Conservation (phyloP, 2,329 filamentous ascomycete genomes). For the Albifimbria verrucaria region DNA sequence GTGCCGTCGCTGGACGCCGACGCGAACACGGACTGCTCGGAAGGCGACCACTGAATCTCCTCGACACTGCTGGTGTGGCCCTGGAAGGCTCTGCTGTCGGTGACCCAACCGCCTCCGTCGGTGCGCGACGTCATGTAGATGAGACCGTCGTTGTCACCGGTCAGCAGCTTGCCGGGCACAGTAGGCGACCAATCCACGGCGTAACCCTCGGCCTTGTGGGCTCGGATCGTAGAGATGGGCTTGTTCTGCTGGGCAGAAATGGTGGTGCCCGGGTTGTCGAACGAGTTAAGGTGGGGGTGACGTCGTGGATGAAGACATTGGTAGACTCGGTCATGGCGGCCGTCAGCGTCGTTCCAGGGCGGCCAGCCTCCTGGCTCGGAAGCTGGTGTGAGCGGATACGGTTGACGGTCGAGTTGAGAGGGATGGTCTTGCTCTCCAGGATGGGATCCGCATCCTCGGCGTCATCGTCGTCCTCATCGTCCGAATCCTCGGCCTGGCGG, state of each 20-base stretch:
- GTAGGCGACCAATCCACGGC: constrained; percentile 91
- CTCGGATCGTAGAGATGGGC: constrained; percentile 79
- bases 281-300: constrained; percentile 86
- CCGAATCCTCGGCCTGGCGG: constrained; percentile 61
- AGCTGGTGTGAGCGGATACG: constrained; percentile 85
- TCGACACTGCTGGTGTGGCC: constrained; percentile 86
- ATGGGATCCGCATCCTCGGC: constrained; percentile 83
- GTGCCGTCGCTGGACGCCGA: constrained; percentile 93
- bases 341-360: constrained; percentile 76
- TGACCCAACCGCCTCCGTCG: constrained; percentile 85
- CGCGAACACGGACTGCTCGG: constrained; percentile 88
- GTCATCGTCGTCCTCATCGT: constrained; percentile 69
- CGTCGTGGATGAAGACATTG: constrained; percentile 88
- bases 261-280: constrained; percentile 81
- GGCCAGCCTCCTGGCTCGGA: constrained; percentile 65
- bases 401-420: constrained; percentile 84
- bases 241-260: constrained; percentile 83
- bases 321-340: constrained; percentile 91
- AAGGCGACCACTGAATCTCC: constrained; percentile 95
- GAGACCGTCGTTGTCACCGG: constrained; percentile 84
- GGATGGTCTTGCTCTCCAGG: constrained; percentile 87
- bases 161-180: constrained; percentile 80
- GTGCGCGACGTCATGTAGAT: constrained; percentile 87
- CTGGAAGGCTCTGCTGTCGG: constrained; percentile 77
- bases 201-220: constrained; percentile 93